phyloP scores from a whole-genome alignment of 1,284 basidiomycete species.

The Coniophora puteana region DNA sequence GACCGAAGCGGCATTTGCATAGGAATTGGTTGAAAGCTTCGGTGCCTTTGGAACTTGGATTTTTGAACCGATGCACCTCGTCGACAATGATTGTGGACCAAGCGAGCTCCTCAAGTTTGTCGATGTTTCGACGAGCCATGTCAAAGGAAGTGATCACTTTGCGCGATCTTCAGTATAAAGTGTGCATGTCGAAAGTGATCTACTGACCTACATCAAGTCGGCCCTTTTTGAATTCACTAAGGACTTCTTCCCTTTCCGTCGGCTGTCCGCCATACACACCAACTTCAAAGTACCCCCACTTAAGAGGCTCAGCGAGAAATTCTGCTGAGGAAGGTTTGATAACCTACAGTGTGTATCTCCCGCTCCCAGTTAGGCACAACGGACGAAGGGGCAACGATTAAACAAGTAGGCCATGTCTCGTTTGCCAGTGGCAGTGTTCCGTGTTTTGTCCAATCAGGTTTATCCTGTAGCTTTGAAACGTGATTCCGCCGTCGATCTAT shows the following conservation, averaged over 20 bases:
- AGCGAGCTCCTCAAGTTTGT: conserved; percentile 55
- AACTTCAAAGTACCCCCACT: conserved; percentile 84
- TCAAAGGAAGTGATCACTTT: conserved; percentile 74
- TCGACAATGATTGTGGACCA: conserved; percentile 77
- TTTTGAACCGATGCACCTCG: conserved; percentile 83
- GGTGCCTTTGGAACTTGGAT: conserved; percentile 59
- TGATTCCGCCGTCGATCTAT: conserved; percentile 55
- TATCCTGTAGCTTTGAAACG: conserved; percentile 62
- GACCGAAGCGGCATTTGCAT: conserved; percentile 65
- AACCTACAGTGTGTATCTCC: conserved; percentile 65
- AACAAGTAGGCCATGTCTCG: conserved; percentile 72
- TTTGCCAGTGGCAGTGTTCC: conserved; percentile 61
- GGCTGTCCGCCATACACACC: conserved; percentile 57
- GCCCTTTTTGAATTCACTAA: conserved; percentile 71
- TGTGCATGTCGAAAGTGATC: conserved; percentile 3
- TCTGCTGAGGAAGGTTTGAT: conserved; percentile 11
- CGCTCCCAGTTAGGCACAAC: conserved; percentile 81
- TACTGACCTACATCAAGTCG: conserved; percentile 64
- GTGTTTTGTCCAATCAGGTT: conserved; percentile 45
- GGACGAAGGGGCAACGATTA: conserved; percentile 78
- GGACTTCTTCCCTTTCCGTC: conserved; percentile 45
- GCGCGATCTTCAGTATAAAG: too few species aligned
- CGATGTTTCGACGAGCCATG: conserved; percentile 63
- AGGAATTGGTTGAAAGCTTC: conserved; percentile 60
- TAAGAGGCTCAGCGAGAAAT: neutral